Conservation (phyloP, 495 filamentous ascomycete genomes). For the Tuber borchii region DNA sequence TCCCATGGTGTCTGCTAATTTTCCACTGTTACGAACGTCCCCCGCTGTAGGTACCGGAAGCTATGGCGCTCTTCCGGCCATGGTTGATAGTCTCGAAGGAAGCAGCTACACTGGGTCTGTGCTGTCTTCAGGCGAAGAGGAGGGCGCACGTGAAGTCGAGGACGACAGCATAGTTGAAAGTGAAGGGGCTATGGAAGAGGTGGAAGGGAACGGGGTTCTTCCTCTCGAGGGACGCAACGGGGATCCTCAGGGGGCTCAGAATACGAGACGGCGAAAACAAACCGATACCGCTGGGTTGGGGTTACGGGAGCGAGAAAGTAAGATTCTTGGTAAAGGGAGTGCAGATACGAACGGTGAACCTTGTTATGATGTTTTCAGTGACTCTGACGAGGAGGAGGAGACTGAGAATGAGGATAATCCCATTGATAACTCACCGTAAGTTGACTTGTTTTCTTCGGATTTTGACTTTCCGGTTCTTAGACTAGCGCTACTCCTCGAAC, state of each 20-base stretch:
- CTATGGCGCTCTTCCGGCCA: constrained; percentile 52
- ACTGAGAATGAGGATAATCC: constrained; percentile 49
- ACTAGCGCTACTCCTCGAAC: background rate
- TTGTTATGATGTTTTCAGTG: background rate
- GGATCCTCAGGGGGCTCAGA: background rate
- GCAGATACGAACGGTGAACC: background rate
- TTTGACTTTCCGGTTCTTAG: background rate
- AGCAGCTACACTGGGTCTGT: constrained; percentile 16
- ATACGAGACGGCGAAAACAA: background rate
- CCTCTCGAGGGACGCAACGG: background rate
- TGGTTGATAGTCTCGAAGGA: constrained; percentile 2
- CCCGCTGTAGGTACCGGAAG: constrained; percentile 53
- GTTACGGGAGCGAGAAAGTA: background rate
- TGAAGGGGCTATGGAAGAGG: constrained; percentile 3
- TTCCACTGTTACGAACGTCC: constrained; percentile 52
- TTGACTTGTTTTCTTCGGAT: background rate
- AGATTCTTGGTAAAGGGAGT: background rate
- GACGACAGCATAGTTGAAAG: constrained; percentile 30
- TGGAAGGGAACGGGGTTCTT: background rate
- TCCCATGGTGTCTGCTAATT: constrained; percentile 31
- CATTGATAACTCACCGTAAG: constrained; percentile 56
- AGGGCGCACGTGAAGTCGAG: constrained; percentile 29
- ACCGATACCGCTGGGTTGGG: background rate
- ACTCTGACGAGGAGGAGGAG: constrained; percentile 18
- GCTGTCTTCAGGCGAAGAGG: constrained; percentile 23